phyloP scores from a whole-genome alignment of 257 asterid genomes.

The Plantago ovata region DNA sequence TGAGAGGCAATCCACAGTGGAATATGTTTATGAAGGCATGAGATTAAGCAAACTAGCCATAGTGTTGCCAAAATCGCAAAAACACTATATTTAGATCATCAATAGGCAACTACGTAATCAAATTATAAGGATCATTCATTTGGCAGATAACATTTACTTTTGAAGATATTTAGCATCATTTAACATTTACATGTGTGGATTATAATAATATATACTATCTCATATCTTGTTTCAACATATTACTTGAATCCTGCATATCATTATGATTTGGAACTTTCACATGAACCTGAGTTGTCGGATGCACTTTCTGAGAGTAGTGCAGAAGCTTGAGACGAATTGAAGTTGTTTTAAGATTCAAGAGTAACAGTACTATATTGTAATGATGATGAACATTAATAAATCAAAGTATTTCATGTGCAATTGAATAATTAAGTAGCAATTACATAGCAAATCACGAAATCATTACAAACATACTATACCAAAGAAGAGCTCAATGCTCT shows the following conservation, averaged over 20 bases:
- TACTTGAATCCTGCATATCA: not conserved
- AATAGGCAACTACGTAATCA: not conserved
- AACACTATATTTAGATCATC: not conserved
- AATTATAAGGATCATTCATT: not conserved
- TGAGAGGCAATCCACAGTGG: conserved; percentile 8
- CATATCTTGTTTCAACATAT: not conserved
- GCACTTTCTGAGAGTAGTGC: conserved; percentile 1
- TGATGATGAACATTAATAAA: not conserved
- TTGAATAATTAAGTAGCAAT: conserved; percentile 6
- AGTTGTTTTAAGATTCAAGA: too few species aligned
- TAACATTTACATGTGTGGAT: too few species aligned
- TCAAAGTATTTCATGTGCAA: conserved; percentile 1
- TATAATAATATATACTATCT: not conserved
- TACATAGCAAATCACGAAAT: not conserved
- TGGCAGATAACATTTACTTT: not conserved
- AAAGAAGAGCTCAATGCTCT: conserved; percentile 4
- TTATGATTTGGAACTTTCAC: conserved; percentile 7
- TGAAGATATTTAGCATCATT: not conserved
- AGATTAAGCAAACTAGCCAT: not conserved
- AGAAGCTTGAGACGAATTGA: not conserved
- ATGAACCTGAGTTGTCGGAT: not conserved
- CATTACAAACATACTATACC: conserved; percentile 3
- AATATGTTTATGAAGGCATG: not conserved
- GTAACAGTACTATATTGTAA: too few species aligned
- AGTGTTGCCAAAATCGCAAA: conserved; percentile 5